Evolutionary conservation across 306 rosid genomes (phyloP), one percentile per base, ranked within the genome.

Genomic region (Quercus berberidifolia): DNA sequence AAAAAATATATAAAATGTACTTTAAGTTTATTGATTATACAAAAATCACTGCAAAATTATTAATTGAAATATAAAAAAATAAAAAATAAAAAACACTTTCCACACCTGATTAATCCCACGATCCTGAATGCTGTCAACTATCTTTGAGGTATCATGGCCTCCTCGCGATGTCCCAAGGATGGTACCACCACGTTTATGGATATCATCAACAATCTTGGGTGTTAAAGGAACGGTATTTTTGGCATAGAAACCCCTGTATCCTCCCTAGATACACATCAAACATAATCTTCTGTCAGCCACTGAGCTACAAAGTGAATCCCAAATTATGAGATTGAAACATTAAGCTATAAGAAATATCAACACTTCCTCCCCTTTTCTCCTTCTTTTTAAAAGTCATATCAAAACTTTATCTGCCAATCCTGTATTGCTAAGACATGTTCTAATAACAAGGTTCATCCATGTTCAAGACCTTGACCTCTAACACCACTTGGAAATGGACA

Each of bases 181-280:
- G n/a, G 89, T 86, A 71, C 89, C 89, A 20, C 89, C 89, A 55
- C 89, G 89, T 80, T 86, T 86, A 73, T 86, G 87, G 55, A 86
- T 86, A 74, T 86, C 87, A 58, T 86, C 78, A 63, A 83, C 89
- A 46, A 86, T 78, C 76, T 75, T 83, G 13, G 87, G 87, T 15
- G 89, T 86, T 73, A 86, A 80, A 15, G 55, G 21, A 72, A 83
- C 0, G 8, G 89, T 86, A 60, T 86, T 86, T 75, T 83, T 74
- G 30, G 89, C 76, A 75, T 86, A 83, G 78, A 86, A 86, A 58
- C 89, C 89, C 72, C 73, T 80, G 55, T 83, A 86, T 49, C 89
- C 89, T 78, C 89, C 89, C 89, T 86, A 71, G 64, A 26, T 55
- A 74, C 14, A 71, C 1, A n/a, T 26, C 57, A 59, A 17, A 72